Evolutionary conservation across 1,284 basidiomycete species (phyloP).

Genomic region (Papiliotrema laurentii): DNA sequence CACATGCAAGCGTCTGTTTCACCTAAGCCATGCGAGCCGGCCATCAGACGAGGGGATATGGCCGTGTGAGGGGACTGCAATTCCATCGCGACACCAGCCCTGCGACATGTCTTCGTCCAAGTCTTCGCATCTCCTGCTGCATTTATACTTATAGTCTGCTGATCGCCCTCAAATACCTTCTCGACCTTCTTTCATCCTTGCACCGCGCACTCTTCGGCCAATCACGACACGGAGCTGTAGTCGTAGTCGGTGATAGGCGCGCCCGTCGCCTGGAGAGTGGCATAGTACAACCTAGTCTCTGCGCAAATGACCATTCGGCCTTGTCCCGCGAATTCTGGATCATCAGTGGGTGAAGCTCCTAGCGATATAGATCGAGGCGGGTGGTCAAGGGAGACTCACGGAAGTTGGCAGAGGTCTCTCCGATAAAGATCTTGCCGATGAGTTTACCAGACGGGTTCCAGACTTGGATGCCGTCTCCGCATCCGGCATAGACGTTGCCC

Average conservation of each 20-base stretch:
- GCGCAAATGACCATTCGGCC: conserved; percentile 63
- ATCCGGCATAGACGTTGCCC: conserved; percentile 66
- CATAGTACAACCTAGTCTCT: conserved; percentile 63
- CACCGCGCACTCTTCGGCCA: not conserved
- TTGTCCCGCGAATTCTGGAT: conserved; percentile 61
- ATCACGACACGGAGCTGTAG: conserved; percentile 4
- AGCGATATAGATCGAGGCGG: not conserved
- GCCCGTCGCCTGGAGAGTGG: conserved; percentile 52
- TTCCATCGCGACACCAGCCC: too few relatives aligned
- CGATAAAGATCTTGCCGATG: conserved; percentile 69
- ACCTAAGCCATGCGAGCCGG: too few relatives aligned
- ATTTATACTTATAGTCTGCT: too few relatives aligned
- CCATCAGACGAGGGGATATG: too few relatives aligned
- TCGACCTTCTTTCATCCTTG: not conserved
- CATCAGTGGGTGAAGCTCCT: not conserved
- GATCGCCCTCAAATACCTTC: not conserved
- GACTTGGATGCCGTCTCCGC: conserved; percentile 69
- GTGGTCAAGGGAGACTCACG: not conserved
- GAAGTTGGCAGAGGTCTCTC: conserved; percentile 57
- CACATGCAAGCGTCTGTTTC: too few relatives aligned
- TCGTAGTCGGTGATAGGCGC: conserved; percentile 26
- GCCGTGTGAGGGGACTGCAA: too few relatives aligned
- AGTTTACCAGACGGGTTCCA: conserved; percentile 62
- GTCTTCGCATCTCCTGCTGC: too few relatives aligned
- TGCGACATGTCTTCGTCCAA: too few relatives aligned